Base-by-base conservation (phyloP, 129 eudicot genomes). In the Ambrosia trifida region DNA sequence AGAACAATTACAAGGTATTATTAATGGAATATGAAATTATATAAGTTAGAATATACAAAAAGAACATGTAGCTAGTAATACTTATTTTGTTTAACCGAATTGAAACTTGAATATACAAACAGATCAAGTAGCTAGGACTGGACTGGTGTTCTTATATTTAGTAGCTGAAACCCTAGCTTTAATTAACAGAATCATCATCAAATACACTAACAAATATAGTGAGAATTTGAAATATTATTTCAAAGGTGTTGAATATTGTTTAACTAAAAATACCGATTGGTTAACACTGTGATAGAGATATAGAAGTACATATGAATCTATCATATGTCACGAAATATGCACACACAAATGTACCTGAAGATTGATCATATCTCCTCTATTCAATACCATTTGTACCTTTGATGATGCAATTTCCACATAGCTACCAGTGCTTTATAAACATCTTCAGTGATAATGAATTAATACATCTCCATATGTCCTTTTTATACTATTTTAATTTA, bases 231-330 rank as follows among this genome's bases (percentile, higher is more conserved):
- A 54, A 75, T 46, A 43, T 5, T 5, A 36, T 5, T 54, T 66
- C 12, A 56, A 44, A 75, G 56, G 11, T 28, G 38, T 41, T 57
- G 53, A 9, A 11, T n/a, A 16, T 6, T 73, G 28, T 70, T 36
- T 36, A 8, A 36, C 43, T 36, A 5, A 36, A 36, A 40, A 6
- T 7, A 40, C 10, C 11, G 52, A 35, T n/a, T 33, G 11, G 16
- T 28, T 24, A 24, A 44, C 31, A 45, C 18, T 59, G 52, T 69
- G 61, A 69, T n/a, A n/a, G 20, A 61, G 76, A 76, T 76, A 43
- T 57, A 30, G 13, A 51, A 76, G 81, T 50, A 70, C 81, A 77
- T 17, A 28, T 38, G 30, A 59, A 68, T 61, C 80, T 59, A 51
- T 69, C 70, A 59, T 14, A 69, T 51, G 54, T 76, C 62, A 66